Percentiles rank a stretch among this genome's conserved stretches.
Evolutionary conservation across 768 basidiomycete genomes (phyloP).

Genomic region (Suillus subluteus): DNA sequence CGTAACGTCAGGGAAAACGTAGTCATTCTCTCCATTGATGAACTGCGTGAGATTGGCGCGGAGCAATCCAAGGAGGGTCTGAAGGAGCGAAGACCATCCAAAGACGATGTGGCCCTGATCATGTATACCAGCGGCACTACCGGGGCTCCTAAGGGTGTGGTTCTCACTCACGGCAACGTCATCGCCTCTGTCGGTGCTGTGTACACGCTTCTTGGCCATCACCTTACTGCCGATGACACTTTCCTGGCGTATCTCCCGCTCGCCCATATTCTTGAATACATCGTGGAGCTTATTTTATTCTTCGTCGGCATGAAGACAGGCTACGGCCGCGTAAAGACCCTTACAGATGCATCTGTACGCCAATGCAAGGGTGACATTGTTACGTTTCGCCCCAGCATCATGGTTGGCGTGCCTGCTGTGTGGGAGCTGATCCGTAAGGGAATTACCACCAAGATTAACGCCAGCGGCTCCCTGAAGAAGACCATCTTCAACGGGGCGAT

Average conservation of each 20-base stretch:
- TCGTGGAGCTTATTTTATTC: conserved; percentile 81
- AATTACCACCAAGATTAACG: conserved; percentile 79
- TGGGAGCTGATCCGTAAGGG: conserved; percentile 99
- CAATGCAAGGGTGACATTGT: conserved; percentile 87
- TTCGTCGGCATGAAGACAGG: conserved; percentile 82
- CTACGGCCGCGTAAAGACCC: conserved; percentile 93
- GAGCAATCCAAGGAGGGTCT: conserved; percentile 53
- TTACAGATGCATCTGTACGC: conserved; percentile 92
- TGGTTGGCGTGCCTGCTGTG: conserved; percentile 94
- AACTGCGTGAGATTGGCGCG: conserved; percentile 72
- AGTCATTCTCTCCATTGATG: conserved; percentile 64
- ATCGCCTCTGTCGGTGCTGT: conserved; percentile 88
- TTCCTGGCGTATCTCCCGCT: conserved; percentile 93
- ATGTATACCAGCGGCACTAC: conserved; percentile 93
- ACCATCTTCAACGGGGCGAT: conserved; percentile 81
- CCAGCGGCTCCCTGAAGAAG: conserved; percentile 68
- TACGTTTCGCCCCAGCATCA: conserved; percentile 82
- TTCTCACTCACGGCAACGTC: conserved; percentile 86
- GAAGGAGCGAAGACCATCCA: conserved; percentile 50
- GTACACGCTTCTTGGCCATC: conserved; percentile 65
- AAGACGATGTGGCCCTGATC: conserved; percentile 62
- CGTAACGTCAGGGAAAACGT: conserved; percentile 57
- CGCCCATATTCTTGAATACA: conserved; percentile 94
- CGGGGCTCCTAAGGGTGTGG: conserved; percentile 93
- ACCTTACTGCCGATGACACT: conserved; percentile 30